Percentiles rank a stretch among this genome's conserved stretches.
These are phyloP conservation scores for Nematodospora anomalae DNA, from an alignment of 1,139 yeast species.

Conservation along the genomic window DNA sequence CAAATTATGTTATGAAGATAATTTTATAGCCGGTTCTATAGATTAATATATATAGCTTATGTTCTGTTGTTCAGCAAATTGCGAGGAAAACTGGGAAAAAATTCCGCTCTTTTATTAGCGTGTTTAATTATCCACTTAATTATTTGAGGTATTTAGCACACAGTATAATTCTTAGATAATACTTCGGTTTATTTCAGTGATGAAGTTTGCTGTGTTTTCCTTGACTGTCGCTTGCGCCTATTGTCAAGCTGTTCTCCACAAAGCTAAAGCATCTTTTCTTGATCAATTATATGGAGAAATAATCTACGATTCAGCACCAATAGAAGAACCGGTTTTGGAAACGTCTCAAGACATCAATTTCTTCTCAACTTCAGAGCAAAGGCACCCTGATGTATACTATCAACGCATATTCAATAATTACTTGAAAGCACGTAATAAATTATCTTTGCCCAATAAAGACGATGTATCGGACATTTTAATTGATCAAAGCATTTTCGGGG, in stretches of 20 bases:
- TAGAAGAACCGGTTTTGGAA: slow-evolving; percentile 1
- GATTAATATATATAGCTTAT: no score
- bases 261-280: slow-evolving; percentile 6
- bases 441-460: slow-evolving; percentile 36
- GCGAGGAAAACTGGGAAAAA: background rate
- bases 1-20: slow-evolving; percentile 7
- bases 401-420: slow-evolving; percentile 11
- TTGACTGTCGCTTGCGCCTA: background rate
- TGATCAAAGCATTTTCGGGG: slow-evolving; percentile 34
- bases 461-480: slow-evolving; percentile 34
- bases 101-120: background rate
- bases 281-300: slow-evolving; percentile 16
- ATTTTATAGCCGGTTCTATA: background rate
- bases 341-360: background rate
- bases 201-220: background rate
- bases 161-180: no score
- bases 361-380: slow-evolving; percentile 5
- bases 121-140: no score
- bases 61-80: background rate
- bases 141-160: no score
- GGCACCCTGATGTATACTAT: slow-evolving; percentile 6
- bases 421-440: slow-evolving; percentile 22
- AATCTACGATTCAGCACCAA: slow-evolving; percentile 9
- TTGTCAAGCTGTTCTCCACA: background rate
- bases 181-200: no score